Conservation (phyloP, 495 filamentous ascomycete genomes). For the Annulohypoxylon moriforme region DNA sequence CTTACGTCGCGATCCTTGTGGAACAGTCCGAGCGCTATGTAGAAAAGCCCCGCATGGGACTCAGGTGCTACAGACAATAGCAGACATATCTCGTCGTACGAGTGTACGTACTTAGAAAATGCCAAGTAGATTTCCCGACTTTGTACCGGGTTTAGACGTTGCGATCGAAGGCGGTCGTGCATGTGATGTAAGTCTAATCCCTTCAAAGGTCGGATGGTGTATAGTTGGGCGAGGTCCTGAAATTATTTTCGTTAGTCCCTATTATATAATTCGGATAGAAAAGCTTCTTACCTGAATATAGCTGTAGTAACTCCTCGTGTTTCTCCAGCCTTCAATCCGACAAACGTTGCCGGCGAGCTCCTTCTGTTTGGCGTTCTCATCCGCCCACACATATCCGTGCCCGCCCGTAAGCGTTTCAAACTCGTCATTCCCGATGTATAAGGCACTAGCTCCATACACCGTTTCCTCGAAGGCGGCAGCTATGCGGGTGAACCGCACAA, state of each 20-base stretch:
- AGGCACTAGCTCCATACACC: constrained; percentile 88
- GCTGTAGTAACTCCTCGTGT: constrained; percentile 92
- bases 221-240: constrained; percentile 72
- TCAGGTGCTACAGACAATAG: constrained; percentile 88
- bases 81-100: constrained; percentile 89
- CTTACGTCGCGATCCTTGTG: constrained; percentile 86
- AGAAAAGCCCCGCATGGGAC: constrained; percentile 90
- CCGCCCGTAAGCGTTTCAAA: constrained; percentile 73
- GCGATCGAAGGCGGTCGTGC: constrained; percentile 85
- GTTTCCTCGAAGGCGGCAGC: constrained; percentile 94
- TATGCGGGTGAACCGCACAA: constrained; percentile 88
- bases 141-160: constrained; percentile 76
- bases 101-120: constrained; percentile 77
- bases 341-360: constrained; percentile 91
- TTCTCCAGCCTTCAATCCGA: constrained; percentile 95
- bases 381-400: constrained; percentile 95
- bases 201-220: constrained; percentile 78
- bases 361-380: constrained; percentile 79
- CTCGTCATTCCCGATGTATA: constrained; percentile 86
- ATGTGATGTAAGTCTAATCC: constrained; percentile 88
- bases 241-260: constrained; percentile 20
- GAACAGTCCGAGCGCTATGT: constrained; percentile 91
- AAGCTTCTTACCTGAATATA: constrained; percentile 78
- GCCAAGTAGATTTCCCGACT: constrained; percentile 84
- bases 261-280: background rate